Base-by-base conservation (phyloP, 257 asterid genomes). In the Solanum ahanhuiri region DNA sequence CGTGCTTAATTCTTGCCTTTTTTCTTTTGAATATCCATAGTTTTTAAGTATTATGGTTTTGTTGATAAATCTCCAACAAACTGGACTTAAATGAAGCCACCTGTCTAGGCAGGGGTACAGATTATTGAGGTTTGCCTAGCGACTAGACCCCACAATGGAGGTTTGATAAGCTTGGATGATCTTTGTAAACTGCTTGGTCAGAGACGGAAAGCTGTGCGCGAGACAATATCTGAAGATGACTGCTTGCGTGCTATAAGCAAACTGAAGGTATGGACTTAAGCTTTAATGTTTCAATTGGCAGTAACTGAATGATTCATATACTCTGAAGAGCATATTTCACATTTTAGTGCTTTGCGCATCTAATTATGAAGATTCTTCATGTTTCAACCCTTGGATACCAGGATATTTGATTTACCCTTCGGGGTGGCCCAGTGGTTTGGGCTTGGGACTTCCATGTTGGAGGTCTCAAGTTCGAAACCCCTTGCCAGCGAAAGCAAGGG, bases 241-340 rank as follows among this genome's bases (percentile, higher is more conserved):
- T 97, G 99, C 88, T 90, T 97, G 89, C 99, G 99, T 86, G 99
- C 99, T 66, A 95, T 97, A 41, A 94, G 99, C 90, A 97, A 97
- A 90, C 95, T 97, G 86, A 97, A 97, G 98, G 99, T 95, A 92
- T 41, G 72, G 22, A 41, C 81, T 37, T 18, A 41, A 45, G 12
- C 63, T 77, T 77, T 88, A 75, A 73, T 20, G 54, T 31, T 28
- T 48, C 66, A 28, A 35, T 79, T 79, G 28, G 66, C 41, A 79
- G 66, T 28, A 79, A 28, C 28, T 45, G 41, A 28, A 79, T 25
- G 39, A 28, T 25, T 4, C 35, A 33, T 33, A 4, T 33, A 33
- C 34, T 33, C 34, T 33, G 34, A 33, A 33, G 34, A 33, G 34
- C 34, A 33, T 33, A 33, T 33, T 33, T 33, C 34, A 33, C 34